Evolutionary conservation across 306 rosid genomes (phyloP).

Genomic region (Lablab purpureus): DNA sequence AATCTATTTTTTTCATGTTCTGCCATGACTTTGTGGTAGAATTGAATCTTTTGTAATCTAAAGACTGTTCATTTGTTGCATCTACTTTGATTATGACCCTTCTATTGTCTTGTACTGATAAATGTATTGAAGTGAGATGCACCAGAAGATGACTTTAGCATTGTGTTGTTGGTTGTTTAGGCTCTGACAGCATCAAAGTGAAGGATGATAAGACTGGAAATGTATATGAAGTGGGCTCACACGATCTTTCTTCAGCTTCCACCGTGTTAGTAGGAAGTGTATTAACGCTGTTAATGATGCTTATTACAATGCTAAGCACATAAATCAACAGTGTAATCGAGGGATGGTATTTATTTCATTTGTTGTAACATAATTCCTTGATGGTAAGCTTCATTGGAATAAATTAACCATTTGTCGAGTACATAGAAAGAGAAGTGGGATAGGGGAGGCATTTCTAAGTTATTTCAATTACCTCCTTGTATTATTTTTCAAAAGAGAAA

Average conservation of each 20-base stretch:
- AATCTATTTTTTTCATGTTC: no score
- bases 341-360: slow-evolving; percentile 40
- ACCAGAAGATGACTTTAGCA: slow-evolving; percentile 23
- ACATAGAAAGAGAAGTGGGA: slow-evolving; percentile 28
- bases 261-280: slow-evolving; percentile 49
- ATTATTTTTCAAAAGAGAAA: slow-evolving; percentile 6
- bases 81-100: slow-evolving; percentile 13
- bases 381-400: slow-evolving; percentile 16
- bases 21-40: no score
- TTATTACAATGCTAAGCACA: slow-evolving; percentile 50
- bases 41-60: no score
- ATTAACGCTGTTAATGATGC: slow-evolving; percentile 52
- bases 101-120: neutral
- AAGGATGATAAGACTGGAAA: slow-evolving; percentile 66
- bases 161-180: slow-evolving; percentile 46
- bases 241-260: slow-evolving; percentile 65
- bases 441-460: neutral
- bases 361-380: slow-evolving; percentile 40
- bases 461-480: neutral
- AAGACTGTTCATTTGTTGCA: neutral
- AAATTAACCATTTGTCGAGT: slow-evolving; percentile 27
- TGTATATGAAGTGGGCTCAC: slow-evolving; percentile 62
- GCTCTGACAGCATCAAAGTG: slow-evolving; percentile 79
- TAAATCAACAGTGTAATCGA: slow-evolving; percentile 31
- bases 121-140: slow-evolving; percentile 25